A percentile compares a stretch with the other conserved stretches of the same genome.
Evolutionary conservation across 257 asterid species (phyloP).

Genomic region (Rubia yunnanensis): DNA sequence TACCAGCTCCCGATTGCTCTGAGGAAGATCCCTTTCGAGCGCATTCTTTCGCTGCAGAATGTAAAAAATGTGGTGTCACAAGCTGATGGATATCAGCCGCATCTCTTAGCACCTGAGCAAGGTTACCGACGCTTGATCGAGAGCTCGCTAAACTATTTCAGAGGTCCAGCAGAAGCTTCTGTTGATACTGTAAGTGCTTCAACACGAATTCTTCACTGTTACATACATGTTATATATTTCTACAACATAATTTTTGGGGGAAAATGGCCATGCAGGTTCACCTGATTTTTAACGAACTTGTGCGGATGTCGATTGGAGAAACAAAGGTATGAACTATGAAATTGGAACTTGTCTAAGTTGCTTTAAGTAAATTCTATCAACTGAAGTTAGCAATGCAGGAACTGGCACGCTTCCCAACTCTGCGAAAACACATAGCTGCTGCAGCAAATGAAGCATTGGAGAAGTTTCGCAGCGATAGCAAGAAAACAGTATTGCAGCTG

Average conservation of each 20-base stretch:
- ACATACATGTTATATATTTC: background rate
- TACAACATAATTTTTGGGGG: too few species aligned
- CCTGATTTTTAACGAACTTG: slow-evolving; percentile 32
- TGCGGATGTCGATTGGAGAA: slow-evolving; percentile 35
- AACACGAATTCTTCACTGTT: background rate
- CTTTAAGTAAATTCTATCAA: background rate
- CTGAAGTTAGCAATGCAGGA: slow-evolving; percentile 19
- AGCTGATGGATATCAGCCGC: slow-evolving; percentile 50
- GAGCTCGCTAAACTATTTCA: slow-evolving; percentile 32
- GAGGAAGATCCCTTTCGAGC: slow-evolving; percentile 35
- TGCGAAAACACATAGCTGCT: slow-evolving; percentile 24
- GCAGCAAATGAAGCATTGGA: slow-evolving; percentile 35
- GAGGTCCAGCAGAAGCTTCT: slow-evolving; percentile 45
- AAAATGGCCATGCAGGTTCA: slow-evolving; percentile 26
- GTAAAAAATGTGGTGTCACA: slow-evolving; percentile 33
- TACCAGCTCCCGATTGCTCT: slow-evolving; percentile 40
- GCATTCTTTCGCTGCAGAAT: slow-evolving; percentile 30
- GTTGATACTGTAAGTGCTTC: slow-evolving; percentile 33
- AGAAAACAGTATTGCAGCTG: slow-evolving; percentile 30
- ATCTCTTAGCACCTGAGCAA: slow-evolving; percentile 40
- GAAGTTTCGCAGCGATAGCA: slow-evolving; percentile 28
- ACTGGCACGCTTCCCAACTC: slow-evolving; percentile 32
- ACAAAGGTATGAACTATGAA: slow-evolving; percentile 22
- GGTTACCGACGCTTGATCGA: slow-evolving; percentile 40
- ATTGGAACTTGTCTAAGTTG: background rate